phyloP scores from a whole-genome alignment of 495 filamentous ascomycete species.

The Chaetomidium leptoderma region DNA sequence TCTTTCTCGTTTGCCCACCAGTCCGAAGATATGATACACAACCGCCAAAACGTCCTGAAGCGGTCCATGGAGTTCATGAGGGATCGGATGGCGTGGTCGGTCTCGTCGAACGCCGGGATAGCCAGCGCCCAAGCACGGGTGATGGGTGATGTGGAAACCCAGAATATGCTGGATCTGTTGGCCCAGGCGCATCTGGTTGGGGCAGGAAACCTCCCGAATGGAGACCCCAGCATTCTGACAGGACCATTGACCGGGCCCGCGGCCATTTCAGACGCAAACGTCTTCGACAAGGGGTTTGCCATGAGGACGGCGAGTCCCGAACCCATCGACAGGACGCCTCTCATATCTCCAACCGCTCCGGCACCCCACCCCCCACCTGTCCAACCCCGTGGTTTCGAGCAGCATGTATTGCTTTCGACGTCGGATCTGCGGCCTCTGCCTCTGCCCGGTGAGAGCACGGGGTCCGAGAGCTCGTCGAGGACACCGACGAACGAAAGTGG shows the following conservation, averaged over 20 bases:
- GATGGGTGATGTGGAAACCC: constrained; percentile 78
- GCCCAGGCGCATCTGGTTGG: constrained; percentile 71
- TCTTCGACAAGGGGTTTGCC: constrained; percentile 76
- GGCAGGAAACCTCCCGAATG: constrained; percentile 46
- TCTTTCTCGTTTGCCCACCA: constrained; percentile 98
- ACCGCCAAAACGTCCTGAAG: constrained; percentile 87
- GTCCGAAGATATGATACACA: constrained; percentile 86
- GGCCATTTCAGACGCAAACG: constrained; percentile 58
- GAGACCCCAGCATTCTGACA: constrained; percentile 37
- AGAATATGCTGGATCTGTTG: constrained; percentile 85
- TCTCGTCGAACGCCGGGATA: constrained; percentile 48
- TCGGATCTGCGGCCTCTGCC: constrained; percentile 2
- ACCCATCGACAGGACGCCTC: constrained; percentile 34
- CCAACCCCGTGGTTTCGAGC: not conserved
- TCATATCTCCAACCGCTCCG: constrained; percentile 34
- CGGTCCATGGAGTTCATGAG: constrained; percentile 96
- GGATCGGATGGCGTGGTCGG: constrained; percentile 79
- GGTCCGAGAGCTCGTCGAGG: constrained; percentile 53
- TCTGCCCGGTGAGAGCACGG: constrained; percentile 14
- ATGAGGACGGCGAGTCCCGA: constrained; percentile 52
- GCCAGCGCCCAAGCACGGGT: constrained; percentile 76
- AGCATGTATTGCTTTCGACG: not conserved
- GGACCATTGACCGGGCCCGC: constrained; percentile 78
- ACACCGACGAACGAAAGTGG: constrained; percentile 53
- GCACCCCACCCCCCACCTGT: not conserved